phyloP scores from a whole-genome alignment of 345 rosid species.

The Citrus glauca region DNA sequence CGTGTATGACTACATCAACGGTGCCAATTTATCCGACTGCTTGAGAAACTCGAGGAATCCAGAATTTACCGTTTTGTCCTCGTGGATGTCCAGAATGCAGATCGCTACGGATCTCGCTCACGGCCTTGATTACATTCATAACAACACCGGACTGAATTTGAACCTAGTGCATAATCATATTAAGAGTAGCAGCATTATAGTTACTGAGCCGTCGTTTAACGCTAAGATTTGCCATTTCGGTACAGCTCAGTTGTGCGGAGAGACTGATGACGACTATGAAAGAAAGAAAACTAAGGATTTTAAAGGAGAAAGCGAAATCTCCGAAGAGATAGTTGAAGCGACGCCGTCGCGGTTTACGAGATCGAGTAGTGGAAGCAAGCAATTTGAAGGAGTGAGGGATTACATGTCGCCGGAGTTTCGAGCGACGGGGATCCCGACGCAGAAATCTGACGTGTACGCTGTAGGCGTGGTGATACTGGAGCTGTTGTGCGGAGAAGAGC shows the following conservation, averaged over 20 bases:
- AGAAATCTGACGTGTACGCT: conserved; percentile 73
- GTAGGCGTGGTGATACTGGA: conserved; percentile 81
- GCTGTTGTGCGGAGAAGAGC: conserved; percentile 75
- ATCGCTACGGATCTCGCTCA: conserved; percentile 79
- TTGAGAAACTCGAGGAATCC: conserved; percentile 61
- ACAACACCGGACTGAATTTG: conserved; percentile 59
- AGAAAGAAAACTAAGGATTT: neutral
- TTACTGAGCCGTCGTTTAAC: conserved; percentile 60
- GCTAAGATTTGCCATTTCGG: conserved; percentile 86
- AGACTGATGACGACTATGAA: conserved; percentile 33
- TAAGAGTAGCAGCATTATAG: conserved; percentile 60
- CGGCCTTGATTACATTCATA: conserved; percentile 85
- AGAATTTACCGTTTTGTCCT: conserved; percentile 59
- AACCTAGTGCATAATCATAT: conserved; percentile 71
- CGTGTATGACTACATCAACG: conserved; percentile 65
- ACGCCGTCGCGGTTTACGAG: conserved; percentile 13
- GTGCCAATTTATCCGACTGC: conserved; percentile 64
- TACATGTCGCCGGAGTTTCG: conserved; percentile 89
- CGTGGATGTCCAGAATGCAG: conserved; percentile 84
- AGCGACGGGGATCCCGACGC: conserved; percentile 50
- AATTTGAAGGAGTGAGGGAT: conserved; percentile 70
- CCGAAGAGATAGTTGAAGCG: conserved; percentile 9
- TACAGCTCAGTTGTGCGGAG: conserved; percentile 78
- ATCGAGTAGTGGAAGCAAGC: conserved; percentile 30
- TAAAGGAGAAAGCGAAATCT: conserved; percentile 15